Percentiles rank a stretch among this genome's conserved stretches.
These are phyloP conservation scores for Cercospora brassicicola DNA, from an alignment of 2,329 filamentous ascomycete genomes.

Conservation along the genomic window DNA sequence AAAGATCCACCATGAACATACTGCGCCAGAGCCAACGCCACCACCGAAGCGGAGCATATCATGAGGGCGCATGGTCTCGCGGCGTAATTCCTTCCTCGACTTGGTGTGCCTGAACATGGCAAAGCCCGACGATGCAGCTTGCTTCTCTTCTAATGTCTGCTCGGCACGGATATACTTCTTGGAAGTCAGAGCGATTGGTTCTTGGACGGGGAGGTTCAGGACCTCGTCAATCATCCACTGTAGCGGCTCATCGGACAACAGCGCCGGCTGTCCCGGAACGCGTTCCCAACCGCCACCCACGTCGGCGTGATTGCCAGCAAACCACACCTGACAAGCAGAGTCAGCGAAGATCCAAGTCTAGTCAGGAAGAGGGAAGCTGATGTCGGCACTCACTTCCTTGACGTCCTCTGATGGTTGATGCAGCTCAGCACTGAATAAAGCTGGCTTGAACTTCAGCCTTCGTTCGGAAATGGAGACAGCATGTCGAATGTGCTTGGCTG, in stretches of 20 bases:
- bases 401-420: conserved; percentile 57
- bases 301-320: conserved; percentile 61
- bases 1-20: conserved; percentile 11
- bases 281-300: conserved; percentile 18
- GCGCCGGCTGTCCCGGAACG: conserved; percentile 15
- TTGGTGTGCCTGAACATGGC: background rate
- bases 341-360: background rate
- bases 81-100: conserved; percentile 3
- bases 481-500: conserved; percentile 55
- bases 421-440: background rate
- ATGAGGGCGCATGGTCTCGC: conserved; percentile 11
- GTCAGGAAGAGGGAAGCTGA: background rate
- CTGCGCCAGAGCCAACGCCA: conserved; percentile 13
- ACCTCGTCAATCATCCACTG: conserved; percentile 63
- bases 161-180: conserved; percentile 7
- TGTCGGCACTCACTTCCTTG: background rate
- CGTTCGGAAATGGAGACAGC: conserved; percentile 38
- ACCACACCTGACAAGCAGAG: conserved; percentile 74
- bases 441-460: background rate
- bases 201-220: conserved; percentile 15
- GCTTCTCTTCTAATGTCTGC: background rate
- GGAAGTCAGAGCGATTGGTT: conserved; percentile 9
- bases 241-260: conserved; percentile 19
- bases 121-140: background rate
- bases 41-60: conserved; percentile 19